Percentiles rank a stretch among this genome's conserved stretches.
Evolutionary conservation across 441 rosid species (phyloP).

Genomic region (Pelargonium cotyledonis): DNA sequence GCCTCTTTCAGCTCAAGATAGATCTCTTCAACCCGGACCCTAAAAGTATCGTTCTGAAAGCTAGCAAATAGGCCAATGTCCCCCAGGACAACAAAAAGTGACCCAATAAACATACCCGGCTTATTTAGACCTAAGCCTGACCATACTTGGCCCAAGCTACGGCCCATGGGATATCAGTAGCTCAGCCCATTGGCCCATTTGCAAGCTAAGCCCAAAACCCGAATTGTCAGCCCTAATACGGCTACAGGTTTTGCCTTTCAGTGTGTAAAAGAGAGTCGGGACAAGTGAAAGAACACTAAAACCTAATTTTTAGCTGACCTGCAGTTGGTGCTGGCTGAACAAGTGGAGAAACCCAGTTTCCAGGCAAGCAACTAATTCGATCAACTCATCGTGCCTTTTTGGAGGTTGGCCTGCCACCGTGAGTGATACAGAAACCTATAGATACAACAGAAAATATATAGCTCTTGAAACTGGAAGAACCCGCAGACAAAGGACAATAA

Average conservation of each 20-base stretch:
- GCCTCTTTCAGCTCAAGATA: no score
- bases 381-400: conserved; percentile 68
- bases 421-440: conserved; percentile 75
- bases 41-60: no score
- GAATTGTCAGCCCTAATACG: not conserved
- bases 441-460: not conserved
- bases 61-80: no score
- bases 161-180: no score
- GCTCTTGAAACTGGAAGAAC: not conserved
- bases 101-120: no score
- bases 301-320: conserved; percentile 37
- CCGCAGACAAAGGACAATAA: not conserved
- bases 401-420: conserved; percentile 61
- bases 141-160: no score
- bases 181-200: no score
- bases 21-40: no score
- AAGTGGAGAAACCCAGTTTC: conserved; percentile 67
- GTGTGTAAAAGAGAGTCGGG: not conserved
- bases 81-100: no score
- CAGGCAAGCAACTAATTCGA: conserved; percentile 69
- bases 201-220: no score
- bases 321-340: conserved; percentile 87
- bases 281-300: not conserved
- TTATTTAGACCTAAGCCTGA: no score
- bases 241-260: not conserved